These are phyloP conservation scores for Diaporthe citriasiana DNA, from an alignment of 2,329 filamentous ascomycete genomes.

Conservation along the genomic window DNA sequence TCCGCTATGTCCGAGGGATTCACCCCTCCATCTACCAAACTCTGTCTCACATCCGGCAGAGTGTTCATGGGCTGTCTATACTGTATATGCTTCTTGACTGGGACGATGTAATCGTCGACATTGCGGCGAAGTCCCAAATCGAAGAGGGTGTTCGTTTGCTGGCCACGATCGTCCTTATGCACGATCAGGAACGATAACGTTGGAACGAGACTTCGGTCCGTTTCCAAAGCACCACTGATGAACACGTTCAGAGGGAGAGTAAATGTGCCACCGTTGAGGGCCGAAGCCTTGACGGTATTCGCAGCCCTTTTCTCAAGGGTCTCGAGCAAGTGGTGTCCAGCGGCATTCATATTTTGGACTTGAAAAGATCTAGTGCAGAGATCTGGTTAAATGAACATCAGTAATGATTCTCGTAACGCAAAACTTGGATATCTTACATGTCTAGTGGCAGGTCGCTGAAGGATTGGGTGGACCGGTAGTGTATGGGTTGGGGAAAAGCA, in stretches of 20 bases:
- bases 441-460: neutral
- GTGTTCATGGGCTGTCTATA: slow-evolving; percentile 60
- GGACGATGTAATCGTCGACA: slow-evolving; percentile 57
- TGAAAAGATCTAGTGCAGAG: neutral
- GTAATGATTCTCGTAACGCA: too few relatives aligned
- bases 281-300: slow-evolving; percentile 51
- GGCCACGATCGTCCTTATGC: slow-evolving; percentile 54
- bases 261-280: slow-evolving; percentile 57
- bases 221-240: slow-evolving; percentile 58
- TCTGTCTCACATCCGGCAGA: slow-evolving; percentile 58
- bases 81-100: slow-evolving; percentile 60
- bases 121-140: slow-evolving; percentile 67
- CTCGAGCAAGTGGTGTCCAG: slow-evolving; percentile 12
- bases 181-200: slow-evolving; percentile 67
- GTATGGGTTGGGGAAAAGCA: neutral
- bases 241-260: slow-evolving; percentile 63
- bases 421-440: neutral
- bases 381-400: neutral
- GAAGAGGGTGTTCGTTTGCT: slow-evolving; percentile 60
- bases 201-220: slow-evolving; percentile 62
- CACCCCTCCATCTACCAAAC: slow-evolving; percentile 49
- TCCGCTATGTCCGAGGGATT: slow-evolving; percentile 47
- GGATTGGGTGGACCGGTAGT: neutral
- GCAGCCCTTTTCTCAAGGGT: slow-evolving; percentile 25
- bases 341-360: slow-evolving; percentile 24